A percentile compares a stretch with the other conserved stretches of the same genome.
Evolutionary conservation across 495 filamentous ascomycete genomes (phyloP).

Genomic region (Aspergillus egyptiacus): DNA sequence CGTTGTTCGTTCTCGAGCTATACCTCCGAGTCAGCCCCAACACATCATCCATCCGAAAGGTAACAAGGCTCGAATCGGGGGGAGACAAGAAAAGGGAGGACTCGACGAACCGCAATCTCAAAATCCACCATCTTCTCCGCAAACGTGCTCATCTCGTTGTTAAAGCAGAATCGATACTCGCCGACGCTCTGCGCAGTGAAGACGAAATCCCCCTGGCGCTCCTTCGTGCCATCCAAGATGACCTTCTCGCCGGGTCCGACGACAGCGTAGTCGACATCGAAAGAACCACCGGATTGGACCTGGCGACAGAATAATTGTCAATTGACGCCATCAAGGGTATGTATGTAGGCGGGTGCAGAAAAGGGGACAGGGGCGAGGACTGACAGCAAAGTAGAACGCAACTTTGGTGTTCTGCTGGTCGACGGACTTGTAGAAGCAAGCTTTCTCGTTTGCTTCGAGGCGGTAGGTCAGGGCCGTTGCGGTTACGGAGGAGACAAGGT

Average conservation of each 20-base stretch:
- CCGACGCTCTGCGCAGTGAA: conserved; percentile 92
- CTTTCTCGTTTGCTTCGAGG: conserved; percentile 81
- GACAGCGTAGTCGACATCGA: conserved; percentile 92
- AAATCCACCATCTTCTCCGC: conserved; percentile 98
- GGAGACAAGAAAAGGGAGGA: neutral
- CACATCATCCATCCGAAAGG: too few species aligned
- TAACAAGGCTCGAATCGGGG: neutral
- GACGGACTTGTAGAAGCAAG: conserved; percentile 85
- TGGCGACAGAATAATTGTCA: conserved; percentile 25
- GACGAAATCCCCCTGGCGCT: conserved; percentile 95
- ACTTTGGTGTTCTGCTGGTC: conserved; percentile 70
- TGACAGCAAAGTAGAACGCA: conserved; percentile 97
- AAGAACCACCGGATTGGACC: conserved; percentile 95
- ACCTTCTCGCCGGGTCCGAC: conserved; percentile 74
- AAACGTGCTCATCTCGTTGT: conserved; percentile 97
- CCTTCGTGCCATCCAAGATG: conserved; percentile 82
- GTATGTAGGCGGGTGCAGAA: too few species aligned
- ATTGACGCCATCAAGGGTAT: neutral
- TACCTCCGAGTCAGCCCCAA: neutral
- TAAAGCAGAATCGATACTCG: conserved; percentile 96
- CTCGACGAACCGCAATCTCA: conserved; percentile 76
- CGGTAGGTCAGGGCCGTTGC: conserved; percentile 95
- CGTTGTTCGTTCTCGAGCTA: conserved; percentile 93
- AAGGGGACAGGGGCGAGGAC: too few species aligned
- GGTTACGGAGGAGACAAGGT: conserved; percentile 50